Base-by-base conservation (phyloP, 805 yeast genomes). In the Suhomyces canberraensis region DNA sequence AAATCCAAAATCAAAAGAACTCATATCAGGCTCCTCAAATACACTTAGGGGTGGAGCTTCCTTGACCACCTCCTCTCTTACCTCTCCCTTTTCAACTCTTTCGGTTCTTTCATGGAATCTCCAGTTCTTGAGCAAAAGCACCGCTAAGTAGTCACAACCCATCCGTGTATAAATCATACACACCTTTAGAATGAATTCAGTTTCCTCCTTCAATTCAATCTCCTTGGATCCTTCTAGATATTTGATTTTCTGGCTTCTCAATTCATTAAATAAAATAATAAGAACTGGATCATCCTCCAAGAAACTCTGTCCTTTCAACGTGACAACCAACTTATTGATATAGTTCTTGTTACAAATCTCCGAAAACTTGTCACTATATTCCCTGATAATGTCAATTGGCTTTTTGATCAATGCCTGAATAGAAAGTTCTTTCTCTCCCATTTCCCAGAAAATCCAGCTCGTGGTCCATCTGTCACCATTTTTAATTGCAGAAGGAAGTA, bases 131-230 rank as follows among this genome's bases (percentile, higher is more conserved):
- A 83, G 65, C 31, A 89, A 56, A 35, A 78, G 71, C 16, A 85
- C 52, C 0, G 89, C 79, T 28, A 91, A 57, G 41, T 79, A 76
- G 50, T 90, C 95, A 61, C 98, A 90, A 0, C 98, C 98, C 96
- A 90, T 87, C 39, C 95, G 69, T 11, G 78, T 71, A 51, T 88
- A 85, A 42, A 88, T 81, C 25, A 73, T 64, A 6, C 84, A 71
- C 6, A 81, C 82, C 44, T 79, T 76, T 9, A 76, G 50, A 11
- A 89, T 72, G 50, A 82, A 80, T 4, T 71, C 65, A 38, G 75
- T 77, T 50, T 91, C 97, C 28, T 59, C 60, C 3, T 43, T 40
- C 1, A 69, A 61, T 19, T 60, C 60, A 8, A 77, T 57, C 6
- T 69, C 65, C 4, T 69, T 48, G 0, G 81, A 68, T 2, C 81